Conservation (phyloP, 805 yeast species). For the Zygosaccharomyces rouxii region DNA sequence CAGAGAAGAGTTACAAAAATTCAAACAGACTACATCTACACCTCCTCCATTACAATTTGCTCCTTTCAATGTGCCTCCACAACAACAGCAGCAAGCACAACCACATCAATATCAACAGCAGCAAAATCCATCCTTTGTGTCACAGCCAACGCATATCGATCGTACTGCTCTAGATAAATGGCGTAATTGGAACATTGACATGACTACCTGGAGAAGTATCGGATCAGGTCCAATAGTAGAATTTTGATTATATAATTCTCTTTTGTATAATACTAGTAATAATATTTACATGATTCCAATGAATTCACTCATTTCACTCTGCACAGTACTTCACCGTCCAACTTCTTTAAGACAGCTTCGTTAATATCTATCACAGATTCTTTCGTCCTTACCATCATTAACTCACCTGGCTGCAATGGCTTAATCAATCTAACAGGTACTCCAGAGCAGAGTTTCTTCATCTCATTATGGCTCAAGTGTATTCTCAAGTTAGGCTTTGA, state of each 20-base stretch:
- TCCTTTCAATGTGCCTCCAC: slow-evolving; percentile 13
- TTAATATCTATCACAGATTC: slow-evolving; percentile 66
- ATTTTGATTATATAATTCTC: slow-evolving; percentile 26
- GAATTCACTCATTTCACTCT: slow-evolving; percentile 48
- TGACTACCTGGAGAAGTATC: slow-evolving; percentile 73
- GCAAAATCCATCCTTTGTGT: background rate
- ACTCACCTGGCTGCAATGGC: slow-evolving; percentile 87
- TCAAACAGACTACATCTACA: slow-evolving; percentile 14
- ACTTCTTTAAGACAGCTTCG: slow-evolving; percentile 74
- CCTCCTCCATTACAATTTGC: slow-evolving; percentile 16
- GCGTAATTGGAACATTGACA: slow-evolving; percentile 83
- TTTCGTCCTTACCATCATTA: slow-evolving; percentile 60
- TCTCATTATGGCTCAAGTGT: slow-evolving; percentile 54
- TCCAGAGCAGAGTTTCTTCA: slow-evolving; percentile 73
- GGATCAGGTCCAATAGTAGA: slow-evolving; percentile 63
- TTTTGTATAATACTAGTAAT: slow-evolving; percentile 1
- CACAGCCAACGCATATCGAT: slow-evolving; percentile 37
- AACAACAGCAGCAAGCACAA: slow-evolving; percentile 20
- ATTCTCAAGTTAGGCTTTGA: slow-evolving; percentile 84
- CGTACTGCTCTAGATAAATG: slow-evolving; percentile 62
- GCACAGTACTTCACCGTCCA: slow-evolving; percentile 74
- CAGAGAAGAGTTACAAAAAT: slow-evolving; percentile 26
- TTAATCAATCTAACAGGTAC: slow-evolving; percentile 65
- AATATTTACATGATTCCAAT: slow-evolving; percentile 5
- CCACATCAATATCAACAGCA: slow-evolving; percentile 16